A percentile compares a stretch with the other conserved stretches of the same genome.
Evolutionary conservation across 1,139 yeast species (phyloP).

Genomic region (Pneumocystis wakefieldiae): DNA sequence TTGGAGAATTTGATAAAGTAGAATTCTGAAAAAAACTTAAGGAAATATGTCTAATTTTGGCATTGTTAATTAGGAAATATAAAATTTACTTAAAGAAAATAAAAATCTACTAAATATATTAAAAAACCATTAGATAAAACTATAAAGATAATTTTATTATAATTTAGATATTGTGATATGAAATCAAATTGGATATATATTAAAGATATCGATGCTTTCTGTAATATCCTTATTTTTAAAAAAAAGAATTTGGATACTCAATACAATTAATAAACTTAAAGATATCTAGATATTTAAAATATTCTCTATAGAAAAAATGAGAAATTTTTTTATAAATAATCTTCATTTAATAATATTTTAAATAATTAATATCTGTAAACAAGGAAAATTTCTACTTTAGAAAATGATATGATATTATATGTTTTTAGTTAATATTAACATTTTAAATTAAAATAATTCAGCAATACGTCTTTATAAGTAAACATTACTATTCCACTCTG

Average conservation of each 20-base stretch:
- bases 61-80: too few relatives aligned
- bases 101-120: too few relatives aligned
- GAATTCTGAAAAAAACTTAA: too few relatives aligned
- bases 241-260: neutral
- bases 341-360: conserved; percentile 32
- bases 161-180: too few relatives aligned
- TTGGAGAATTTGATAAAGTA: too few relatives aligned
- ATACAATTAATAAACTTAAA: neutral
- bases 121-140: too few relatives aligned
- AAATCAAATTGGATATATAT: neutral
- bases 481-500: conserved; percentile 64
- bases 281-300: neutral
- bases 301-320: neutral
- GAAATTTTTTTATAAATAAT: neutral
- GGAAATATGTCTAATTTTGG: too few relatives aligned
- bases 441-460: conserved; percentile 68
- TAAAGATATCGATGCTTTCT: neutral
- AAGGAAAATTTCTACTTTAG: neutral
- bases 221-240: neutral
- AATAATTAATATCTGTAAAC: conserved; percentile 27
- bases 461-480: conserved; percentile 48
- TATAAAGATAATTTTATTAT: too few relatives aligned
- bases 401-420: neutral
- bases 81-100: too few relatives aligned
- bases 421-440: conserved; percentile 23